These are phyloP conservation scores for Hylodesmum podocarpum DNA, from an alignment of 306 rosid genomes.

Conservation along the genomic window DNA sequence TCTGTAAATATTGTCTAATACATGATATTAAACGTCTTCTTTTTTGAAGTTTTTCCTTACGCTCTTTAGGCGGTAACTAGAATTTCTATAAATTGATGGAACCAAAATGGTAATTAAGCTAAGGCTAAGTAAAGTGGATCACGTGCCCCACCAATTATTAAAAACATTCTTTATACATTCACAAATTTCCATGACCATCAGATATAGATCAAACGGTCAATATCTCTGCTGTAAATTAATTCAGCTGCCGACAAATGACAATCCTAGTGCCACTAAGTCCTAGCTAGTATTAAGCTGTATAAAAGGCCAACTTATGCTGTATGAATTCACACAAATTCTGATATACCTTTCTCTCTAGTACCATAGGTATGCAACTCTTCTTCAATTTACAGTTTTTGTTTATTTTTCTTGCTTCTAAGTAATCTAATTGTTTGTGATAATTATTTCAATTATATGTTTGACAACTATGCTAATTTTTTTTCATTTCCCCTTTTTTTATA, in stretches of 20 bases:
- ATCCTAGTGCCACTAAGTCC: background rate
- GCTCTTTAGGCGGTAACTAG: no score
- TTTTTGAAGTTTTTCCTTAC: no score
- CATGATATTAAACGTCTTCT: no score
- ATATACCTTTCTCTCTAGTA: background rate
- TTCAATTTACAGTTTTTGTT: background rate
- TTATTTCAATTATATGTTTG: background rate
- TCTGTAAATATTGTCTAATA: no score
- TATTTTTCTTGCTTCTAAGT: background rate
- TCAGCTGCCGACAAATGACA: rapidly evolving
- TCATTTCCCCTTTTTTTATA: no score
- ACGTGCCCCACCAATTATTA: background rate
- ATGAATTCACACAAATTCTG: background rate
- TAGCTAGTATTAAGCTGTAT: background rate
- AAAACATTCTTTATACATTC: background rate
- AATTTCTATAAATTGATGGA: background rate
- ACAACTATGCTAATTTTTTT: background rate
- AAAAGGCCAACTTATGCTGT: background rate
- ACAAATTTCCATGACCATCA: background rate
- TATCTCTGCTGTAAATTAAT: background rate
- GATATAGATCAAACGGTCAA: background rate
- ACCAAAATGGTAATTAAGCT: background rate
- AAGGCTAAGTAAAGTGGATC: background rate
- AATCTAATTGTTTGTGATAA: background rate
- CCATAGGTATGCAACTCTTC: background rate